Base-by-base conservation (phyloP, 2,329 filamentous ascomycete genomes). In the Calonectria pseudoreteaudii region DNA sequence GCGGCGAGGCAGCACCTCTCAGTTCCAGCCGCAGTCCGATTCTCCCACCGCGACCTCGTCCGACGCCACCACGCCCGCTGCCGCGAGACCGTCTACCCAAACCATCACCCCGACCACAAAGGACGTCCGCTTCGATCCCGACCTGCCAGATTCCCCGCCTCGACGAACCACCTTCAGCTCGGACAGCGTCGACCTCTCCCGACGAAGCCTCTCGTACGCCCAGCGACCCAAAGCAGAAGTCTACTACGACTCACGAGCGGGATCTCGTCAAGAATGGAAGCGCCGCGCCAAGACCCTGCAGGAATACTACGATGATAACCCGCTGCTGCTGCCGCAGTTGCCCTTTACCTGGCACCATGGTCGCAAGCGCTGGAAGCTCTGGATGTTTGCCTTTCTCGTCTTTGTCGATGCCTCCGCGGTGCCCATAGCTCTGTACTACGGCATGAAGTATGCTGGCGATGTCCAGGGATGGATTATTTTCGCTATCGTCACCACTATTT, bases 401-500 rank as follows among this genome's bases (percentile, higher is more conserved):
- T 86, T 90, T 71, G 79, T 90, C 36, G 85, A 86, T 49, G 84
- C 83, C 34, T 85, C 83, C 11, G 82, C 80, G 11, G 72, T 90
- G 26, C 89, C 89, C 26, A 88, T 91, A 72, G 82, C 87, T 2
- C 81, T 91, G 6, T 91, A 88, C 83, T 91, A 90, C 75, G 86
- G 86, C 26, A 82, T 91, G 71, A 84, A 83, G 76, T 89, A 84
- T 56, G 84, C 82, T 5, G 85, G 83, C 38, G 26, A 83, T 26
- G 83, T 85, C 28, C 47, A 86, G 81, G 83, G 83, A 49, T 86
- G 80, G 78, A 85, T 85, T 77, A 86, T 88, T 68, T 90, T 90
- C 74, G 88, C 88, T 75, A 85, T 90, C 67, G 86, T 90, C 53
- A 90, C 89, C 0, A 87, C 88, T 44, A 89, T 90, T 74, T 90